Evolutionary conservation across 129 eudicot species (phyloP).

Genomic region (Chrysanthemum makinoi): DNA sequence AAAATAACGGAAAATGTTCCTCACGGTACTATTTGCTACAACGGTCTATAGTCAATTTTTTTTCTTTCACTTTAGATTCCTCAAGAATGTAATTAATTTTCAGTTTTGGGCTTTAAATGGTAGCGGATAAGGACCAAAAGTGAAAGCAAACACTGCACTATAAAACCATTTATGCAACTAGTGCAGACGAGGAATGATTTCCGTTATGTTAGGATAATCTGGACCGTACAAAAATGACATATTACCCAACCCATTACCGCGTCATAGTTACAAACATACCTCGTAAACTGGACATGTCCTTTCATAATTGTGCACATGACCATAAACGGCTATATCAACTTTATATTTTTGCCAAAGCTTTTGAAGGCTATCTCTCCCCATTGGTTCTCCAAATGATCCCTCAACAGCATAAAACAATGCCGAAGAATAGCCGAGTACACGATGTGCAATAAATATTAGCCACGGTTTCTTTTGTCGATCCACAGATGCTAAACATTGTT

Average conservation of each 20-base stretch:
- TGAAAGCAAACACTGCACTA: no score
- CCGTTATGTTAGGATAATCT: no score
- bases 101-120: no score
- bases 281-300: conserved; percentile 69
- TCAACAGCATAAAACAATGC: conserved; percentile 40
- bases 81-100: no score
- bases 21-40: no score
- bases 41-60: no score
- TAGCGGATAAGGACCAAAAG: no score
- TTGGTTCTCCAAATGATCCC: conserved; percentile 74
- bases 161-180: no score
- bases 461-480: conserved; percentile 79
- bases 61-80: no score
- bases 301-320: conserved; percentile 79
- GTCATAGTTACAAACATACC: conserved; percentile 41
- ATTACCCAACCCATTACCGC: not conserved
- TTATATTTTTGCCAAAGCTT: conserved; percentile 77
- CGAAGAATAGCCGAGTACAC: conserved; percentile 72
- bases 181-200: no score
- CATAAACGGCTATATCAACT: conserved; percentile 76
- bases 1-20: no score
- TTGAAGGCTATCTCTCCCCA: conserved; percentile 72
- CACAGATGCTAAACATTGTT: conserved; percentile 61
- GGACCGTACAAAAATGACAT: not conserved
- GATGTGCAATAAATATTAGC: conserved; percentile 69